A percentile compares a stretch with the other conserved stretches of the same genome.
Evolutionary conservation across 768 basidiomycete genomes (phyloP).

Genomic region (Floccularia luteovirens): DNA sequence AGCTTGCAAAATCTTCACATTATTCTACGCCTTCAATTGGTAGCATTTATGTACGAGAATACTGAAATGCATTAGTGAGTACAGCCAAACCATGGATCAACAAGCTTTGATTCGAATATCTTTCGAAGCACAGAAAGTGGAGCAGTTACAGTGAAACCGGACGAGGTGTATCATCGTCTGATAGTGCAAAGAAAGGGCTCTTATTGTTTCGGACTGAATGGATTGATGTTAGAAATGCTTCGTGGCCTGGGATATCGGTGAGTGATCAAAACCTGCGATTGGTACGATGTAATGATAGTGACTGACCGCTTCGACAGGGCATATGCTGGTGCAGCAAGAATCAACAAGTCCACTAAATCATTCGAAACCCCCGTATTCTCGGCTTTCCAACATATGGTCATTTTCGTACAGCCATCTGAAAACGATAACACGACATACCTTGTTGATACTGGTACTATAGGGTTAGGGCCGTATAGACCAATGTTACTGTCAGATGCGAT

Average conservation of each 20-base stretch:
- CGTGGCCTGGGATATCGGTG: slow-evolving; percentile 15
- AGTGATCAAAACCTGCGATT: neutral
- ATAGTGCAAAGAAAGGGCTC: slow-evolving; percentile 12
- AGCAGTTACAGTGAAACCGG: slow-evolving; percentile 14
- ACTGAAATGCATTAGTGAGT: slow-evolving; percentile 30
- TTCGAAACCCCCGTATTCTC: too few relatives aligned
- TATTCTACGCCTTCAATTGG: slow-evolving; percentile 18
- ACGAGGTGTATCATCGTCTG: slow-evolving; percentile 10
- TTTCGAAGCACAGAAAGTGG: slow-evolving; percentile 13
- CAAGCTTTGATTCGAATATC: neutral
- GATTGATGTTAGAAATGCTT: slow-evolving; percentile 10
- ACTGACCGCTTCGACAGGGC: neutral
- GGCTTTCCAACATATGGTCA: neutral
- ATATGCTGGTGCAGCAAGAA: neutral
- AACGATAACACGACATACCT: neutral
- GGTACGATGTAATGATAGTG: neutral
- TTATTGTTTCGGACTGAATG: slow-evolving; percentile 15
- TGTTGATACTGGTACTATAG: neutral
- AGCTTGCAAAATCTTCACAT: slow-evolving; percentile 17
- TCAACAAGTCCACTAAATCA: neutral
- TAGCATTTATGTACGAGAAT: slow-evolving; percentile 29
- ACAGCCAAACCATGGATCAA: too few relatives aligned
- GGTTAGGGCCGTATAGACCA: neutral
- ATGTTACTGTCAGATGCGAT: neutral
- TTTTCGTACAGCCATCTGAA: neutral